phyloP scores from a whole-genome alignment of 2,329 filamentous ascomycete genomes.

The Neofusicoccum kwambonambiense region DNA sequence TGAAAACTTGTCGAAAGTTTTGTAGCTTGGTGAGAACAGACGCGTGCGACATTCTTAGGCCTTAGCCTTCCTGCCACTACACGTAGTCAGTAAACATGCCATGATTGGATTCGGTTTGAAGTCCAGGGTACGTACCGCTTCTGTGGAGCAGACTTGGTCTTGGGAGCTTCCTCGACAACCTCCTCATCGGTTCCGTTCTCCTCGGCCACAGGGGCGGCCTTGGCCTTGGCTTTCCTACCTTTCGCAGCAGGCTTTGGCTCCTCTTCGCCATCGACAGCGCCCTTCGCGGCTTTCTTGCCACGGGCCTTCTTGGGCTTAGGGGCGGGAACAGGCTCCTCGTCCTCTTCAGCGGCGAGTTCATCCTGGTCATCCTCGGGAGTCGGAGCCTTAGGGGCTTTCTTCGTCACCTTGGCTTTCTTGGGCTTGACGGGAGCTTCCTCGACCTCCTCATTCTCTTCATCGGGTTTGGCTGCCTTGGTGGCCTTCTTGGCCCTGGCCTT shows the following conservation, averaged over 20 bases:
- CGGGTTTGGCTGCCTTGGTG: constrained; percentile 21
- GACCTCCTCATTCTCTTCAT: constrained; percentile 13
- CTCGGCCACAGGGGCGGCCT: not conserved
- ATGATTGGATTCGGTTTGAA: too few relatives aligned
- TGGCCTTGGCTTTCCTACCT: constrained; percentile 5
- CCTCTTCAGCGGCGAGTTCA: constrained; percentile 21
- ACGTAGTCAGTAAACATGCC: not conserved
- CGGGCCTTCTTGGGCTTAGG: constrained; percentile 35
- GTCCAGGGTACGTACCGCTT: constrained; percentile 7
- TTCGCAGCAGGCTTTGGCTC: not conserved
- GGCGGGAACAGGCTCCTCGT: constrained; percentile 32
- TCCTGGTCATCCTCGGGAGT: constrained; percentile 31
- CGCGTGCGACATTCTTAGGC: not conserved
- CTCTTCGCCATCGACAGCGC: not conserved
- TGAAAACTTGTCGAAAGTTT: not conserved
- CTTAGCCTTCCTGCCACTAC: constrained; percentile 9
- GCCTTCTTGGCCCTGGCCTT: constrained; percentile 31
- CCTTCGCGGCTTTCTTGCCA: constrained; percentile 35
- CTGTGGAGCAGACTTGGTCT: not conserved
- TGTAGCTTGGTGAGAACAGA: not conserved
- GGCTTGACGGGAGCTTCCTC: constrained; percentile 11
- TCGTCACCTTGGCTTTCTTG: constrained; percentile 21
- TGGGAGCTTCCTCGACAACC: not conserved
- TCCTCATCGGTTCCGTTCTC: not conserved
- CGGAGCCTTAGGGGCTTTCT: constrained; percentile 19